A percentile compares a stretch with the other conserved stretches of the same genome.
phyloP scores from a whole-genome alignment of 192 early-diverging fungal species.

The Phlyctochytrium arcticum region DNA sequence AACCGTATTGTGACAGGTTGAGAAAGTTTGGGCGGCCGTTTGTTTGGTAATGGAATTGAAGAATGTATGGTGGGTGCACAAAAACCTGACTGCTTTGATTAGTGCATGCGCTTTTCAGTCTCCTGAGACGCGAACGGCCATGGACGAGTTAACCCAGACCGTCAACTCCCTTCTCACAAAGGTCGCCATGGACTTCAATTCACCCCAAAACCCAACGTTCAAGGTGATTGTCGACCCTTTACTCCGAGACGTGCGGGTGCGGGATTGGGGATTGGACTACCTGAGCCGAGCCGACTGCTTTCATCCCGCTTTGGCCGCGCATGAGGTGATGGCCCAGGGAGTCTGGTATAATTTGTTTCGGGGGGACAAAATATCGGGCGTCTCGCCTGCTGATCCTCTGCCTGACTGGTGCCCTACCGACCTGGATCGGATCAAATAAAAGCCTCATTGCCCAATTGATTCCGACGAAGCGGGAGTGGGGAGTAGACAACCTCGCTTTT shows the following conservation, averaged over 20 bases:
- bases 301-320: conserved; percentile 42
- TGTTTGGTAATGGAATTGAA: conserved; percentile 14
- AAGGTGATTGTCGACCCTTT: conserved; percentile 47
- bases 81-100: neutral
- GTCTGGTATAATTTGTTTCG: conserved; percentile 13
- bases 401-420: neutral
- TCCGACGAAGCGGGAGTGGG: too few relatives aligned
- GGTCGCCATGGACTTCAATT: conserved; percentile 31
- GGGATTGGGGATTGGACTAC: conserved; percentile 34
- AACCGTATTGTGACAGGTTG: conserved; percentile 20
- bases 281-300: conserved; percentile 58
- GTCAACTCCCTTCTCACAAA: conserved; percentile 43
- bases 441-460: too few relatives aligned
- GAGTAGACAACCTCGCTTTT: too few relatives aligned
- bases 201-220: conserved; percentile 30
- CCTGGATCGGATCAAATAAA: neutral
- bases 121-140: conserved; percentile 27
- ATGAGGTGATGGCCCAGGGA: conserved; percentile 19
- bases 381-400: neutral
- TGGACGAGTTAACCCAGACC: conserved; percentile 35
- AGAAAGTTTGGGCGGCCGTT: conserved; percentile 24
- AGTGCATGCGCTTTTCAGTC: conserved; percentile 32
- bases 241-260: conserved; percentile 25
- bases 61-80: neutral
- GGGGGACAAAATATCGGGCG: neutral